Percentiles rank a stretch among this genome's conserved stretches.
Evolutionary conservation across 495 filamentous ascomycete species (phyloP).

Genomic region (Podospora tetraspora): DNA sequence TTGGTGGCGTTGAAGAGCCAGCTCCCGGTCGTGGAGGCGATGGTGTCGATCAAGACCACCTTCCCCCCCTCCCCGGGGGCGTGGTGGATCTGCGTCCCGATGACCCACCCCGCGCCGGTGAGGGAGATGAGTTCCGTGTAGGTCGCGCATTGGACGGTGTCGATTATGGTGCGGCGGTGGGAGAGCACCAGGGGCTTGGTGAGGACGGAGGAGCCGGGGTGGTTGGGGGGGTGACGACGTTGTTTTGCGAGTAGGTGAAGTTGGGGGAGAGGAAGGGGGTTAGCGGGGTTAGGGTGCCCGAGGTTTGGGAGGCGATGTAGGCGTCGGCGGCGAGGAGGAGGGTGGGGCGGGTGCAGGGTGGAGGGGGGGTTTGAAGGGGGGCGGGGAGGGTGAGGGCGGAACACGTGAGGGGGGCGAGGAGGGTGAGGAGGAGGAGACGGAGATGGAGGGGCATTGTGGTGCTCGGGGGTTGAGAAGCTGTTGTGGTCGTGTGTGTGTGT

Average conservation of each 20-base stretch:
- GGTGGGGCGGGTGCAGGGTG: conserved; percentile 15
- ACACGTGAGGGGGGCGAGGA: too few relatives aligned
- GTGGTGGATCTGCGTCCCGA: conserved; percentile 37
- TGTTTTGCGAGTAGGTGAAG: conserved; percentile 27
- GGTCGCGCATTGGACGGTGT: conserved; percentile 30
- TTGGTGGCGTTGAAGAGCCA: conserved; percentile 40
- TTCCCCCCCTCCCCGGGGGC: conserved; percentile 21
- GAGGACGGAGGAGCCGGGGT: conserved; percentile 27
- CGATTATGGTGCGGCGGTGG: conserved; percentile 29
- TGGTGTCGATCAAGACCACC: conserved; percentile 33
- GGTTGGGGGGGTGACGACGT: conserved; percentile 24
- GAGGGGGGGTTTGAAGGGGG: not conserved
- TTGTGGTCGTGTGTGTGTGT: too few relatives aligned
- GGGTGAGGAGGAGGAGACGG: not conserved
- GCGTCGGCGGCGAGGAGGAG: conserved; percentile 37
- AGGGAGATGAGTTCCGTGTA: conserved; percentile 38
- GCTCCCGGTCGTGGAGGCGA: conserved; percentile 35
- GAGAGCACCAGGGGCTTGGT: conserved; percentile 28
- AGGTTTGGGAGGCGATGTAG: conserved; percentile 38
- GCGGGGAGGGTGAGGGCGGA: not conserved
- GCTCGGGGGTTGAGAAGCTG: too few relatives aligned
- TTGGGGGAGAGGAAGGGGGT: conserved; percentile 9
- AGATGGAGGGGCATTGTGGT: not conserved
- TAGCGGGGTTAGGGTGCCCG: conserved; percentile 25
- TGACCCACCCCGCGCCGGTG: conserved; percentile 31